A percentile compares a stretch with the other conserved stretches of the same genome.
Conservation (phyloP, 768 basidiomycete genomes). For the Calocera viscosa region DNA sequence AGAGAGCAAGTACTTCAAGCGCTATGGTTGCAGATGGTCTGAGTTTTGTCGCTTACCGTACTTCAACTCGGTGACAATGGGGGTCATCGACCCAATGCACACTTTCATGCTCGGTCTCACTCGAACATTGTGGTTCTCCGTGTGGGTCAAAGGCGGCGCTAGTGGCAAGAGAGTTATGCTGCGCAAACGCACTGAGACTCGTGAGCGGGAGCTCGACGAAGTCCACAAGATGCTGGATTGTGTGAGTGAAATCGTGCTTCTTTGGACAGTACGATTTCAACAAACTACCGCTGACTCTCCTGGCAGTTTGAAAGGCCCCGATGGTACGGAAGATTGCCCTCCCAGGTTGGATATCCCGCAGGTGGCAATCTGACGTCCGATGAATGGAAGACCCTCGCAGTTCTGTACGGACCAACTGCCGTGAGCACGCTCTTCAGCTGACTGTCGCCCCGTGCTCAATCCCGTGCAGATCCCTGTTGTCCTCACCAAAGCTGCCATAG, state of each 20-base stretch:
- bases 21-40: background rate
- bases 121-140: constrained; percentile 10
- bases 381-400: background rate
- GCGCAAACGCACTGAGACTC: background rate
- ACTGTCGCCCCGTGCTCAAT: background rate
- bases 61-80: constrained; percentile 9
- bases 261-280: too few species aligned
- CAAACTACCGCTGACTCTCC: background rate
- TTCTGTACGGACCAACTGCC: background rate
- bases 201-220: background rate
- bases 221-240: background rate
- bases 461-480: background rate
- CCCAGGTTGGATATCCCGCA: background rate
- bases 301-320: background rate
- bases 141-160: constrained; percentile 13
- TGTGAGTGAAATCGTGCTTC: background rate
- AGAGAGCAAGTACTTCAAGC: background rate
- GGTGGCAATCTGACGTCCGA: background rate
- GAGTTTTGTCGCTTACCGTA: constrained; percentile 3
- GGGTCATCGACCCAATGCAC: constrained; percentile 12
- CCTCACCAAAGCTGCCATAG: background rate
- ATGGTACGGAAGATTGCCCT: background rate
- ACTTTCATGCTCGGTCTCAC: constrained; percentile 11
- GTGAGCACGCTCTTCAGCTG: background rate
- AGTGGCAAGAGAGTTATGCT: background rate